A percentile compares a stretch with the other conserved stretches of the same genome.
Conservation (phyloP, 2,329 filamentous ascomycete genomes). For the Bipolaris bicolor region DNA sequence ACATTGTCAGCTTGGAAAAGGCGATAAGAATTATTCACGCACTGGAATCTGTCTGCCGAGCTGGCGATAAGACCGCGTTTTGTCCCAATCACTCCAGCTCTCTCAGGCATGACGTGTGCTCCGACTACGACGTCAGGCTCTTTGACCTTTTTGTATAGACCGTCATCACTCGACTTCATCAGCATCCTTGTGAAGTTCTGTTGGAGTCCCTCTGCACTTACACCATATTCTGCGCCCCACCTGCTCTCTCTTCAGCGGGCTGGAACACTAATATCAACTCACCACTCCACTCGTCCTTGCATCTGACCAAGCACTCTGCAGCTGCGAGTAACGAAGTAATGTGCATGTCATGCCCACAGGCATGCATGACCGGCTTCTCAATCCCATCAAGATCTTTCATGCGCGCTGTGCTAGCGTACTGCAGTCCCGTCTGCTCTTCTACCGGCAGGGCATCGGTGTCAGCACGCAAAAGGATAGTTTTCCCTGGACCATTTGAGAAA, state of each 20-base stretch:
- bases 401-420: constrained; percentile 61
- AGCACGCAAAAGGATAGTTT: constrained; percentile 63
- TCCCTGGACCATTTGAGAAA: constrained; percentile 61
- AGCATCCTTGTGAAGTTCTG: not conserved
- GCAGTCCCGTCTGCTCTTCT: constrained; percentile 60
- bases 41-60: constrained; percentile 50
- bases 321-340: constrained; percentile 64
- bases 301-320: constrained; percentile 56
- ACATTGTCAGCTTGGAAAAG: constrained; percentile 19
- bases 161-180: constrained; percentile 51
- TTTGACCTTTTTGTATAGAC: constrained; percentile 61
- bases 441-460: constrained; percentile 69
- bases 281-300: constrained; percentile 62
- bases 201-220: not conserved
- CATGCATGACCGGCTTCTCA: constrained; percentile 68
- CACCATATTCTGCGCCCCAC: constrained; percentile 68
- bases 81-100: constrained; percentile 51
- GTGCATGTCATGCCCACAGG: constrained; percentile 70
- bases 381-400: constrained; percentile 55
- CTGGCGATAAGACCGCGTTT: constrained; percentile 51
- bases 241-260: constrained; percentile 68
- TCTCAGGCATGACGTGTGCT: constrained; percentile 61
- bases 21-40: not conserved
- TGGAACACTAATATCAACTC: constrained; percentile 71
- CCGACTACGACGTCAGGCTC: constrained; percentile 64